Base-by-base conservation (phyloP, 108 stramenopile species). In the Nitzschia sp. region DNA sequence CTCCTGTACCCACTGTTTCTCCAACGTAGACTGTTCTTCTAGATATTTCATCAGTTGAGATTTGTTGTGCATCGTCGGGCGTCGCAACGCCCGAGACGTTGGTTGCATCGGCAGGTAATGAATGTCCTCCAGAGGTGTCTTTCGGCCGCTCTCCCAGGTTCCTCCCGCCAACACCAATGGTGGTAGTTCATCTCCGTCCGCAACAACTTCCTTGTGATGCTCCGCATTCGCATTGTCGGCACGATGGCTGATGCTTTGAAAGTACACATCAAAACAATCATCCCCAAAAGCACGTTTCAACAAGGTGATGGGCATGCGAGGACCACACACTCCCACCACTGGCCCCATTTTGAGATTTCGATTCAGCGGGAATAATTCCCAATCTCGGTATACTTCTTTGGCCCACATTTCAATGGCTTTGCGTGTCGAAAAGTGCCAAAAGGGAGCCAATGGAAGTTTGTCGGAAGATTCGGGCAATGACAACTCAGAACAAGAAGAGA, bases 381-480 rank as follows among this genome's bases (percentile, higher is more conserved):
- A 19, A 2, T 69, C 69, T 37, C 77, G 63, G 44, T 85, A 83
- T 0, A 81, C 76, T 51, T 90, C 89, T 51, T 80, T 80, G 40
- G 86, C 72, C 89, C 89, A 90, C 76, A 86, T 60, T 73, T 87
- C 86, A 38, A 90, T 63, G 14, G 86, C 86, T 57, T 90, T 87
- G 20, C 86, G 70, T n/a, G 81, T 83, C n/a, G 57, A 37, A 72
- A 90, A 90, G 34, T 90, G 89, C 77, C 80, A 90, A 57, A 80
- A 71, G 8, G 86, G 80, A 66, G 25, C 85, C 6, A 83, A 70
- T 0, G 72, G 51, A 14, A 26, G 43, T 53, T 8, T 37, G 14
- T 51, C 53, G 15, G 19, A 9, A 21, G 59, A 11, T 61, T 37
- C 29, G 29, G 29, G 29, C 29, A 34, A 34, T 5, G 29, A 5